Evolutionary conservation across 106 monocot species (phyloP), one percentile per base, ranked within the genome.

Genomic region (Dendrobium chrysotoxum): DNA sequence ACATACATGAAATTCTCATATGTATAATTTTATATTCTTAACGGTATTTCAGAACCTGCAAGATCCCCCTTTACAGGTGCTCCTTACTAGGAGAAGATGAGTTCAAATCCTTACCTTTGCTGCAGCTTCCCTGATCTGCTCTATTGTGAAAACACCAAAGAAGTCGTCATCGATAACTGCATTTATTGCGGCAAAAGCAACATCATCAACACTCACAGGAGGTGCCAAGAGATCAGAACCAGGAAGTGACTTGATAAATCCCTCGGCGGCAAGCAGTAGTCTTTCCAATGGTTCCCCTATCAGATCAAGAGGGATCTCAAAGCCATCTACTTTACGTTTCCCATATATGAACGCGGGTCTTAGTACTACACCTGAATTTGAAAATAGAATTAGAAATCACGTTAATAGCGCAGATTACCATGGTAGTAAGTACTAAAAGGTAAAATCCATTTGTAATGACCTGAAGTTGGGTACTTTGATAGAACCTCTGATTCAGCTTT

Each of bases 81-180:
- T 53, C 50, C 50, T 53, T 15, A 11, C 50, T 11, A 13, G 13
- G 13, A 70, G 2, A 35, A 31, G 9, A 46, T 57, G 41, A 61
- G 15, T 79, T 94, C 74, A 87, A 28, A 46, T 50, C 79, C 77
- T 88, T 50, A 86, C 87, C 80, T 96, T 96, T 12, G 89, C 82
- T 16, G 95, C 95, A 83, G 95, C 93, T 87, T 93, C 91, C 79
- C 83, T 96, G 84, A 96, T 96, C 76, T 93, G 93, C 79, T 93
- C 95, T 1, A 96, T 90, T 4, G 87, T 89, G 80, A 96, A 96
- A 35, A 96, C 85, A 4, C 95, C 95, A 46, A 96, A 96, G 79
- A 96, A 78, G 28, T 84, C 82, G 46, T 93, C 91, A 73, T 96
- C 93, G 2, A 79, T 13, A 20, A 93, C 85, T 23, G 91, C 93